Conservation (phyloP, 257 asterid genomes). For the Striga asiatica region DNA sequence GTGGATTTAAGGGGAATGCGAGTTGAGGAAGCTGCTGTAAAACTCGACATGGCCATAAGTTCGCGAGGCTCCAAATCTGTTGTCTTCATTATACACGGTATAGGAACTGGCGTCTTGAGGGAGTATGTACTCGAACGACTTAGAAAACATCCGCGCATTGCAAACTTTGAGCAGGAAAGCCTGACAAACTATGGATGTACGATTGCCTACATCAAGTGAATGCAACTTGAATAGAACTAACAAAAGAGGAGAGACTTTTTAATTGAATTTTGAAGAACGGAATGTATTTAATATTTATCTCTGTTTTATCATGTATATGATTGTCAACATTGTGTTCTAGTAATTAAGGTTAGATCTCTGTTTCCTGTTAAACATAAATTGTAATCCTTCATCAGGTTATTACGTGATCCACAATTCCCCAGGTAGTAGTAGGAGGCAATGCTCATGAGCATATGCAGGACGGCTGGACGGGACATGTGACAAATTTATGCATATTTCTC, state of each 20-base stretch:
- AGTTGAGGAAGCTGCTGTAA: conserved; percentile 62
- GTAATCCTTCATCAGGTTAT: background rate
- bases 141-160: conserved; percentile 52
- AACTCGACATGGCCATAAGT: conserved; percentile 56
- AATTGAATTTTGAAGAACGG: background rate
- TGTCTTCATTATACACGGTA: conserved; percentile 83
- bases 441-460: too few relatives aligned
- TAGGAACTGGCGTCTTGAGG: conserved; percentile 85
- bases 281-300: background rate
- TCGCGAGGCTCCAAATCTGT: conserved; percentile 53
- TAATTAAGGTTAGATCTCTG: too few relatives aligned
- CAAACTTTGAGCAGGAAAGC: conserved; percentile 81
- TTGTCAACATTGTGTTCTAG: background rate
- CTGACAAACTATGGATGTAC: conserved; percentile 81
- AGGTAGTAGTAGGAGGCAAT: too few relatives aligned
- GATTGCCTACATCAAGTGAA: conserved; percentile 70
- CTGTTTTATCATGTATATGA: background rate
- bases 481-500: too few relatives aligned
- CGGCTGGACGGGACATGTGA: too few relatives aligned
- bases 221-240: background rate
- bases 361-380: background rate
- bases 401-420: too few relatives aligned
- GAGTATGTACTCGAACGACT: conserved; percentile 53
- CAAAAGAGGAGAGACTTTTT: background rate
- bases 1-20: conserved; percentile 83